phyloP scores from a whole-genome alignment of 169 alveolate genomes.

The Eimeria brunetti region DNA sequence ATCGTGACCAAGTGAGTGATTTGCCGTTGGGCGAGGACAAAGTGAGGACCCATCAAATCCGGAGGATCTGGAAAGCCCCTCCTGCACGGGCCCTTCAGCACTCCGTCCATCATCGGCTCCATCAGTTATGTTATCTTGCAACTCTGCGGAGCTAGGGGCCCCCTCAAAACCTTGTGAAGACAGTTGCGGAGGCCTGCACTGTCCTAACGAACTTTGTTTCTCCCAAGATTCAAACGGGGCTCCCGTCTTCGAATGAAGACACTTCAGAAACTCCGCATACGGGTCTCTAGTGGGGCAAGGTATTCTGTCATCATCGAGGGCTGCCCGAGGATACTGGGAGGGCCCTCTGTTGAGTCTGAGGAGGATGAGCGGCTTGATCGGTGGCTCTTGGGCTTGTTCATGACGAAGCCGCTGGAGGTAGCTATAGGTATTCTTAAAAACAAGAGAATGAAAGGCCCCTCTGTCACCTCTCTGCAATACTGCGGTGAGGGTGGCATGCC shows the following conservation, averaged over 20 bases:
- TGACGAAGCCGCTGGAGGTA: slow-evolving; percentile 55
- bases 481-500: slow-evolving; percentile 69
- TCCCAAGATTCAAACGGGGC: not conserved
- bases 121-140: not conserved
- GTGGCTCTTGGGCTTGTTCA: slow-evolving; percentile 11
- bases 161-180: slow-evolving; percentile 4
- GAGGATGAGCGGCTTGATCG: slow-evolving; percentile 45
- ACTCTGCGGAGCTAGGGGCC: not conserved
- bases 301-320: slow-evolving; percentile 20
- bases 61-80: not conserved
- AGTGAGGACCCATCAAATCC: not conserved
- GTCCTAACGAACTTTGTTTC: not conserved
- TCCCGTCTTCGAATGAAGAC: slow-evolving; percentile 22
- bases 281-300: slow-evolving; percentile 59
- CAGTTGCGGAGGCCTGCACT: not conserved
- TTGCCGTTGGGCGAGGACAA: slow-evolving; percentile 10
- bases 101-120: not conserved
- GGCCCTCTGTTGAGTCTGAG: slow-evolving; percentile 27
- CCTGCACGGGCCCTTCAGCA: not conserved
- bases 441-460: slow-evolving; percentile 23
- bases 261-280: slow-evolving; percentile 27
- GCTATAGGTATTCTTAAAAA: slow-evolving; percentile 39
- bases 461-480: slow-evolving; percentile 57
- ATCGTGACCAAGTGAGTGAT: not conserved
- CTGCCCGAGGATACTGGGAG: slow-evolving; percentile 25